phyloP scores from a whole-genome alignment of 257 asterid genomes.

The Solanum lignicaule region DNA sequence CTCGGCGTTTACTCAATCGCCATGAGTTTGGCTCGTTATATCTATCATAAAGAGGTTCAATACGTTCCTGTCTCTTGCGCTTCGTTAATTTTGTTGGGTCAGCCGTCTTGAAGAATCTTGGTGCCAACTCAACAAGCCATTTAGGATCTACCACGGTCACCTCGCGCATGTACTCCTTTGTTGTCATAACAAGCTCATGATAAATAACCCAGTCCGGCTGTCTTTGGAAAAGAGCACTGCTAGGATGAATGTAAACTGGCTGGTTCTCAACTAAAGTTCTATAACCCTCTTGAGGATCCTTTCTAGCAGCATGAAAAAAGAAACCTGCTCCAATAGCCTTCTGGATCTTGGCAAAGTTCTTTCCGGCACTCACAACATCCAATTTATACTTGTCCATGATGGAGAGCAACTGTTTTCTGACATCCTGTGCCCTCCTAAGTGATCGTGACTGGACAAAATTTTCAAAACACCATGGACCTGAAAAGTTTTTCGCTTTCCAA shows the following conservation, averaged over 20 bases:
- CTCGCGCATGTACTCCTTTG: constrained; percentile 95
- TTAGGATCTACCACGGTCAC: constrained; percentile 82
- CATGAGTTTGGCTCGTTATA: constrained; percentile 91
- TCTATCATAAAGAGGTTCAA: constrained; percentile 90
- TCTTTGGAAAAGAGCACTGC: constrained; percentile 87
- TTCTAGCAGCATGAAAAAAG: constrained; percentile 85
- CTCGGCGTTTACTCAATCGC: constrained; percentile 95
- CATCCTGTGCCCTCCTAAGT: constrained; percentile 84
- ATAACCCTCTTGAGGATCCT: constrained; percentile 94
- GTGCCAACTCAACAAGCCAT: constrained; percentile 96
- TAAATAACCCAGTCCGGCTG: constrained; percentile 97
- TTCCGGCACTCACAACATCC: constrained; percentile 81
- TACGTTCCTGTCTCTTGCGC: constrained; percentile 93
- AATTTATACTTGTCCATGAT: constrained; percentile 92
- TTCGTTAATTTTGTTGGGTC: constrained; percentile 94
- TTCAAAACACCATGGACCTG: constrained; percentile 93
- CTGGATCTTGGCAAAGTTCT: constrained; percentile 65
- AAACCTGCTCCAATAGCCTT: constrained; percentile 92
- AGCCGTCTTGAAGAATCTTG: constrained; percentile 75
- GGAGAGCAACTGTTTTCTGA: constrained; percentile 76
- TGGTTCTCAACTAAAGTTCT: constrained; percentile 81
- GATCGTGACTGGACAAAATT: constrained; percentile 85
- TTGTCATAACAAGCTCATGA: constrained; percentile 91
- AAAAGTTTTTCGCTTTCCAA: constrained; percentile 87
- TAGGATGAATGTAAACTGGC: constrained; percentile 87